Base-by-base conservation (phyloP, 2,329 filamentous ascomycete species). In the Hypoxylon sp. region DNA sequence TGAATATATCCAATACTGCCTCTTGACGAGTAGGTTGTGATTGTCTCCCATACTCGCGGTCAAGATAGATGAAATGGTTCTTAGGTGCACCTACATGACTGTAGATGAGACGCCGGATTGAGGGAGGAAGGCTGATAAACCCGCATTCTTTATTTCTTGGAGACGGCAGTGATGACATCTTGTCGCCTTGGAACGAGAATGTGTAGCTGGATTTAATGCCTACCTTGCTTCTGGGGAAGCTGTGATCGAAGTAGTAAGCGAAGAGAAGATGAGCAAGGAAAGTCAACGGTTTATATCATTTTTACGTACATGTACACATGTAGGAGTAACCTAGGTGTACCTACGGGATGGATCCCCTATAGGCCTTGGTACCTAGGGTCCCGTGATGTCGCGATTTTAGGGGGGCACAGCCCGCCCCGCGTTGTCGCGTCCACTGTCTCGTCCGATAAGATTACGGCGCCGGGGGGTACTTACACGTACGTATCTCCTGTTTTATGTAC, bases 331-430 rank as follows among this genome's bases (percentile, higher is more conserved):
- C 3, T 7, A 6, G 20, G 20, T 20, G 20, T 20, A 20, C 20
- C 20, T 20, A 20, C 20, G 20, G 20, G 20, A 20, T 20, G 20
- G 20, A 20, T 20, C 20, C 20, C 20, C 13, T 50, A 33, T 37
- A 37, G 33, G 33, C 33, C 10, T 37, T 37, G 33, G 13, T 11
- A 35, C 25, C 2, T 25, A 13, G 25, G 35, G 30, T 65, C 62
- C 50, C 62, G 62, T 65, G 62, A 65, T 60, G 10, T 60, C 63
- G 63, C 63, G 63, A 56, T 33, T 60, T 57, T 33, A 11, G 35
- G 35, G 20, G 40, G 30, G 61, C 51, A 51, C 27, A 17, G 17
- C 22, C 54, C 46, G 46, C 63, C 44, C 42, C 57, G 63, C 62
- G 51, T 51, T 33, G 40, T 55, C 50, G 56, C 62, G 56, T 40